Base-by-base conservation (phyloP, 1,284 basidiomycete genomes). In the Heterobasidion occidentale region DNA sequence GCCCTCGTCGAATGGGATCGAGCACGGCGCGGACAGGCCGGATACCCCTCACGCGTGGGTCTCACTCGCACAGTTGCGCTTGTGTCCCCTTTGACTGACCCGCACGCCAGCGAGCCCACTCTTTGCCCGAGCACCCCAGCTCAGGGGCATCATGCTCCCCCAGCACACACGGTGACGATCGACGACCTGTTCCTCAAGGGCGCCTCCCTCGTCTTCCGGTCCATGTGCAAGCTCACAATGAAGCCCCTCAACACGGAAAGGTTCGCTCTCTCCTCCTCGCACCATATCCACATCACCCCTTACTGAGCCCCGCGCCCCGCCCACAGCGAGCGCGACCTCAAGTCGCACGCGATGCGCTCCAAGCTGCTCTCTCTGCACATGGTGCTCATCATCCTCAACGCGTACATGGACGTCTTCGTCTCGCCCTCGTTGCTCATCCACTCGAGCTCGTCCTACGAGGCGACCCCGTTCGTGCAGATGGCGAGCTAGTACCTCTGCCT, bases 201-300 rank as follows among this genome's bases (percentile, higher is more conserved):
- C 66, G 94, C 95, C 0, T 98, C 96, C 75, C 79, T 98, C 60
- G 94, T 98, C 20, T 96, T 98, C 74, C 81, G 95, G 52, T 93
- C 95, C 0, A 74, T 98, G 36, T 98, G 95, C 76, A 98, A 98
- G 70, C 76, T 98, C 60, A 94, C 93, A n/a, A 97, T 98, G 94
- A 98, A 97, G 69, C 89, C 94, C 15, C 75, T 98, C 46, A 91
- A 92, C 60, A 86, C 81, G 4, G 95, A 98, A 70, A 95, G 91
- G 94, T 93, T 57, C 60, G 80, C 63, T 3, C 49, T 53, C 2
- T 9, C n/a, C 33, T 44, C 12, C 12, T 44, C 3, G n/a, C 15
- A n/a, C 33, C 17, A 9, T 2, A 19, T 19, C 19, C 19, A 19
- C 45, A 9, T 35, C 17, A 1, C 38, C 36, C 9, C 27, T 12